Base-by-base conservation (phyloP, 805 yeast genomes). In the Candida krabiensis region DNA sequence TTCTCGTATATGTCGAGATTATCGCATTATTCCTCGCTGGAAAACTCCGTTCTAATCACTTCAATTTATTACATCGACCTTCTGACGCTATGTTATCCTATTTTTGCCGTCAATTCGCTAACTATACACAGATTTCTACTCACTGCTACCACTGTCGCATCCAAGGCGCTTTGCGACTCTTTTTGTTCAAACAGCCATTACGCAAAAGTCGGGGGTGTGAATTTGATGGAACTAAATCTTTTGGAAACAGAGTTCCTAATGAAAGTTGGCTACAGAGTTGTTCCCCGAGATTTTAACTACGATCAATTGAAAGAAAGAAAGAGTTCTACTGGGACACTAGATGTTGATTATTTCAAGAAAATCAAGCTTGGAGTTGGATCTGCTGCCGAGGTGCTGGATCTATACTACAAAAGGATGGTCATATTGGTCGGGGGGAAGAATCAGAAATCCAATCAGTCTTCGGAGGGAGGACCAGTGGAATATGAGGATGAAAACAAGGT, bases 201-300 rank as follows among this genome's bases (percentile, higher is more conserved):
- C 55, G 96, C 98, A 9, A 86, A 85, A 58, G 97, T 93, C 14
- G 99, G 99, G 3, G 98, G 99, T 43, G 84, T 89, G 4, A 87
- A 87, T 29, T 66, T 83, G 33, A 73, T 80, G 42, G 97, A 89
- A 57, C 68, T 90, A 49, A 93, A 93, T 60, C 72, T 91, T 38
- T 69, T 91, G 32, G 99, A 91, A 58, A 80, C 85, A 37, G 98
- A 93, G 61, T 89, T 93, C 53, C 71, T 91, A 30, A 75, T 76
- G 33, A 70, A 89, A 44, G 91, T 91, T 8, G 78, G 80, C 42
- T 91, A 93, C 77, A 70, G 85, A 44, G 79, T 85, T 11, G 73
- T 86, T 3, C 91, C 93, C 47, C 58, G 65, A 26, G 70, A 64
- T 38, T 69, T 64, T 37, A 70, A 57, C 41, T 59, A 54, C 37